Evolutionary conservation across 768 basidiomycete genomes (phyloP).

Genomic region (Calocybe gangraenosa): DNA sequence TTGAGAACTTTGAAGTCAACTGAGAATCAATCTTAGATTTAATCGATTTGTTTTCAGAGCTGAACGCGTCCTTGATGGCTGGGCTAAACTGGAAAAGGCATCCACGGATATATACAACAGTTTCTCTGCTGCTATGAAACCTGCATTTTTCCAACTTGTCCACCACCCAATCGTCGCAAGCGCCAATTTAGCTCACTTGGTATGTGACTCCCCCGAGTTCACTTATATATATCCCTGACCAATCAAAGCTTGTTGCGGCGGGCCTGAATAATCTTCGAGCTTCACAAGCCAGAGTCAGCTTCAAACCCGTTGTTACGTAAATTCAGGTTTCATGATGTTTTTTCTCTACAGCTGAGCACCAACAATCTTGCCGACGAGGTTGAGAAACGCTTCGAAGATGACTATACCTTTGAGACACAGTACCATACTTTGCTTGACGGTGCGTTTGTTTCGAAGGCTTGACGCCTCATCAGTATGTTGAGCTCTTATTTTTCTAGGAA

Average conservation of each 20-base stretch:
- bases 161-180: slow-evolving; percentile 61
- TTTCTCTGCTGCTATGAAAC: slow-evolving; percentile 24
- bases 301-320: too few species aligned
- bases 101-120: slow-evolving; percentile 7
- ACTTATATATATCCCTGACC: background rate
- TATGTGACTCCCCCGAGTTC: slow-evolving; percentile 7
- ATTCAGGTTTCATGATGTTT: background rate
- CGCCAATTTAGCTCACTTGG: slow-evolving; percentile 53
- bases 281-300: slow-evolving; percentile 53
- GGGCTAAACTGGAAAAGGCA: slow-evolving; percentile 39
- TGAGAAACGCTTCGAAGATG: slow-evolving; percentile 52
- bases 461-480: background rate
- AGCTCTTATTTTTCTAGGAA: slow-evolving; percentile 29
- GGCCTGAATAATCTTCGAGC: slow-evolving; percentile 59
- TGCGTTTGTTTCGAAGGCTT: slow-evolving; percentile 15
- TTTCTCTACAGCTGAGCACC: slow-evolving; percentile 38
- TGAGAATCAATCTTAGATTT: too few species aligned
- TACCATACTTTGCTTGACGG: slow-evolving; percentile 59
- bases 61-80: slow-evolving; percentile 48
- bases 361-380: slow-evolving; percentile 54
- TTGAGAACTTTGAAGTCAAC: slow-evolving; percentile 13
- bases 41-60: too few species aligned
- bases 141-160: slow-evolving; percentile 67
- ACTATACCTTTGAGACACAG: slow-evolving; percentile 54
- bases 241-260: slow-evolving; percentile 41